Evolutionary conservation across 768 basidiomycete species (phyloP).

Genomic region (Suillus weaverae): DNA sequence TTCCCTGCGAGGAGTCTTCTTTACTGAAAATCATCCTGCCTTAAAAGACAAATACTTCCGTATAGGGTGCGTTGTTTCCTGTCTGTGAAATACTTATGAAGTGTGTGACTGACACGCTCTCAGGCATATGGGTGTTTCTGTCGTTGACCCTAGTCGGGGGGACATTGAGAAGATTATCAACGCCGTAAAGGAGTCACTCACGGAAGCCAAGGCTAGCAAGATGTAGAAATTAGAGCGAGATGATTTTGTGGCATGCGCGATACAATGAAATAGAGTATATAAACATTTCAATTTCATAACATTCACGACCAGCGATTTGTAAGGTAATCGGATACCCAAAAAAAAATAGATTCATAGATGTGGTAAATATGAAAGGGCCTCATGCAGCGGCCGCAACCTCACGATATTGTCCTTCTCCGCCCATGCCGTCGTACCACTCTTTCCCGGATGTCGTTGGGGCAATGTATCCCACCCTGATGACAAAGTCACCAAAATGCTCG

Average conservation of each 20-base stretch:
- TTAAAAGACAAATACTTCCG: conserved; percentile 83
- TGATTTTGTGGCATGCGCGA: background rate
- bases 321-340: background rate
- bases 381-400: conserved; percentile 27
- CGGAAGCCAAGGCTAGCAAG: conserved; percentile 32
- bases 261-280: background rate
- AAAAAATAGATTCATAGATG: background rate
- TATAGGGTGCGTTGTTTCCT: conserved; percentile 58
- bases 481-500: conserved; percentile 95
- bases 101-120: conserved; percentile 8
- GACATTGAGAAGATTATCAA: conserved; percentile 75
- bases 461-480: conserved; percentile 89
- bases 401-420: conserved; percentile 67
- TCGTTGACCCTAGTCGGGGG: conserved; percentile 62
- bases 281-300: background rate
- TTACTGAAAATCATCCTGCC: conserved; percentile 5
- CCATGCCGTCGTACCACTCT: conserved; percentile 83
- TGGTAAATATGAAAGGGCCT: background rate
- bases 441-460: conserved; percentile 80
- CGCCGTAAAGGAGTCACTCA: conserved; percentile 60
- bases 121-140: conserved; percentile 92
- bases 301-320: background rate
- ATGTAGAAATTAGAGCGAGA: background rate
- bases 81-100: conserved; percentile 3
- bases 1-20: background rate